Conservation (phyloP, 208 protist genomes). For the Leishmania gerbilli region DNA sequence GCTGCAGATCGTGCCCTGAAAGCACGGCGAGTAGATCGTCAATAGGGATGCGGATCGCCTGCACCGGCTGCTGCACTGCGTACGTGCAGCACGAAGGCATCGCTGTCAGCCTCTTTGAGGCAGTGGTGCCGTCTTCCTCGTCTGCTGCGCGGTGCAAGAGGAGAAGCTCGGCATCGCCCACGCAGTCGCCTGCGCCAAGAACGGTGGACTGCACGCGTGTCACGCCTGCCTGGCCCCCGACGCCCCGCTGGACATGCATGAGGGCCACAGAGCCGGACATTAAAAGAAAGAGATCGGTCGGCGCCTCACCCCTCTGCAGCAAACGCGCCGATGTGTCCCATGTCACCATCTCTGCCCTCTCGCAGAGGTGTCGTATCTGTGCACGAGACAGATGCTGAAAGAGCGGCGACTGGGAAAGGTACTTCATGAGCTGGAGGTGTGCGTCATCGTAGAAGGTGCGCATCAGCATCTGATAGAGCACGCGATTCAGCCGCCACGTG, state of each 20-base stretch:
- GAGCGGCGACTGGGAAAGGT: constrained; percentile 15
- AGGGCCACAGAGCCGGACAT: constrained; percentile 15
- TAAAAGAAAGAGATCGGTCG: constrained; percentile 6
- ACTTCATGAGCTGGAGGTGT: not conserved
- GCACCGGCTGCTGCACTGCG: constrained; percentile 1
- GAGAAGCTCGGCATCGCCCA: constrained; percentile 17
- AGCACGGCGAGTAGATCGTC: not conserved
- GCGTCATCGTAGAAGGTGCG: constrained; percentile 8
- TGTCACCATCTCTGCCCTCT: not conserved
- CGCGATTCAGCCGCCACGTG: constrained; percentile 19
- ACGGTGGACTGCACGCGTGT: not conserved
- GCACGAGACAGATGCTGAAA: constrained; percentile 5
- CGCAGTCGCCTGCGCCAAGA: constrained; percentile 13
- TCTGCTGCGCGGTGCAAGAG: not conserved
- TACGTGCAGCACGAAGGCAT: constrained; percentile 11
- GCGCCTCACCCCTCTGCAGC: constrained; percentile 1
- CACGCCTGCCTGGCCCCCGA: not conserved
- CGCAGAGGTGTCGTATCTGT: constrained; percentile 1
- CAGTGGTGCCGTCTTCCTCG: not conserved
- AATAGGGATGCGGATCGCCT: constrained; percentile 16
- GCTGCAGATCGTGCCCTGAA: constrained; percentile 1
- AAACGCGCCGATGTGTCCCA: not conserved
- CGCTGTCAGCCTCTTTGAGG: not conserved
- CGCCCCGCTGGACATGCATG: constrained; percentile 2
- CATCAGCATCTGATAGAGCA: constrained; percentile 17